A percentile compares a stretch with the other conserved stretches of the same genome.
Conservation (phyloP, 2,329 filamentous ascomycete species). For the Colletotrichum filicis region DNA sequence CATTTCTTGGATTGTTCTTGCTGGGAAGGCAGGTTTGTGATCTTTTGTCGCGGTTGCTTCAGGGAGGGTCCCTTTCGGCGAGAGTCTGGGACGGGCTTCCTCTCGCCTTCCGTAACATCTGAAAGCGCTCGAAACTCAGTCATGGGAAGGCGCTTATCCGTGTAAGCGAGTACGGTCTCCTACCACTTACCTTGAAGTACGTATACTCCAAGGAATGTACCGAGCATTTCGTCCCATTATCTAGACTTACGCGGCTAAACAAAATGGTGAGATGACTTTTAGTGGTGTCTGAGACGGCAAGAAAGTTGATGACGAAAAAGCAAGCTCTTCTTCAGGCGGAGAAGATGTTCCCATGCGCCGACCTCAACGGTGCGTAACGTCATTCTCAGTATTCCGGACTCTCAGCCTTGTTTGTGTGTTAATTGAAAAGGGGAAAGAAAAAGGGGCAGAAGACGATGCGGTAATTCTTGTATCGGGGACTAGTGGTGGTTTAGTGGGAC, state of each 20-base stretch:
- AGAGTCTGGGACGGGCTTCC: neutral
- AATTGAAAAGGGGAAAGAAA: neutral
- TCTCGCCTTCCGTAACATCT: constrained; percentile 5
- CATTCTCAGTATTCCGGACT: neutral
- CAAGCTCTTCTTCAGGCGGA: constrained; percentile 19
- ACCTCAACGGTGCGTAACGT: neutral
- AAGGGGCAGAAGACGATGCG: neutral
- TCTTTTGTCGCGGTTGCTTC: constrained; percentile 12
- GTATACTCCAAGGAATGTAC: neutral
- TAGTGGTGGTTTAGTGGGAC: constrained; percentile 1
- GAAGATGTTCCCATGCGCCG: constrained; percentile 1
- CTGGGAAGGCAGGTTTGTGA: neutral
- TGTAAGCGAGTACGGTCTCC: neutral
- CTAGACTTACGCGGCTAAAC: neutral
- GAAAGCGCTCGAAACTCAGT: neutral
- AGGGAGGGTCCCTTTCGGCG: constrained; percentile 7
- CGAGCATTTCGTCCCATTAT: neutral
- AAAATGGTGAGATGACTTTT: neutral
- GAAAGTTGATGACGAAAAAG: neutral
- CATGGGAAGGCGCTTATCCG: neutral
- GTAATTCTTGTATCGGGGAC: constrained; percentile 16
- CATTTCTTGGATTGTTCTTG: neutral
- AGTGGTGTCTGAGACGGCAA: neutral
- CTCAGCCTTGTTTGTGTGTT: neutral
- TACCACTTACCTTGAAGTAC: neutral